Percentiles rank a stretch among this genome's conserved stretches.
phyloP scores from a whole-genome alignment of 257 asterid species.

The Euphrasia confusa region DNA sequence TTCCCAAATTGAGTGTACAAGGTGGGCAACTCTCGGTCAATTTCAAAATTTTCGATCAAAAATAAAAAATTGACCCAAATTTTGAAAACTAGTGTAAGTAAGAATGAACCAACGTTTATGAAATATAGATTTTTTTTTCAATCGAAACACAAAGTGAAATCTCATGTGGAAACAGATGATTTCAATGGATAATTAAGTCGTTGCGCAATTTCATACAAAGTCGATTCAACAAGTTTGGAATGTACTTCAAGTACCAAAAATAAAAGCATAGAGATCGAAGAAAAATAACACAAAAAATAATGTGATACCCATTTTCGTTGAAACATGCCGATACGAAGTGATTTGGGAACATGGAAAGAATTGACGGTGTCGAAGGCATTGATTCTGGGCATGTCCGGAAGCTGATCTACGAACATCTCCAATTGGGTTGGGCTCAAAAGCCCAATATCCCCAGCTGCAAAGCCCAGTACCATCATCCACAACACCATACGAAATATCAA shows the following conservation, averaged over 20 bases:
- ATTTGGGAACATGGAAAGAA: constrained; percentile 35
- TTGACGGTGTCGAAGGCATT: constrained; percentile 41
- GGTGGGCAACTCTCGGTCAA: no score
- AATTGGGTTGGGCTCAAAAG: constrained; percentile 35
- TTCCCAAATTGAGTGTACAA: no score
- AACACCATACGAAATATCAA: not conserved
- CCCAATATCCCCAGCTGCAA: constrained; percentile 32
- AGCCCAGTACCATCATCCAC: not conserved
- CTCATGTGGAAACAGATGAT: no score
- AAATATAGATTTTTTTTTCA: no score
- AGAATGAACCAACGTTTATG: no score
- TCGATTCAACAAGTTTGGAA: no score
- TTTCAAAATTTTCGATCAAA: no score
- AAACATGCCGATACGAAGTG: constrained; percentile 65
- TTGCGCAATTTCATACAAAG: no score
- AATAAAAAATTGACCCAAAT: no score
- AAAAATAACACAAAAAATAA: not conserved
- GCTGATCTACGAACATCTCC: constrained; percentile 68
- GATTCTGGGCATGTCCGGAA: constrained; percentile 72
- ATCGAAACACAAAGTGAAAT: no score
- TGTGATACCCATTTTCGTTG: constrained; percentile 66
- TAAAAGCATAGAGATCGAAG: not conserved
- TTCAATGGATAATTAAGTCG: not conserved
- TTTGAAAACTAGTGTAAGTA: no score
- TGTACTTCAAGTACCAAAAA: not conserved